Evolutionary conservation across 2,329 filamentous ascomycete genomes (phyloP), one percentile per base, ranked within the genome.

Genomic region (Chaetomiaceae sp.): DNA sequence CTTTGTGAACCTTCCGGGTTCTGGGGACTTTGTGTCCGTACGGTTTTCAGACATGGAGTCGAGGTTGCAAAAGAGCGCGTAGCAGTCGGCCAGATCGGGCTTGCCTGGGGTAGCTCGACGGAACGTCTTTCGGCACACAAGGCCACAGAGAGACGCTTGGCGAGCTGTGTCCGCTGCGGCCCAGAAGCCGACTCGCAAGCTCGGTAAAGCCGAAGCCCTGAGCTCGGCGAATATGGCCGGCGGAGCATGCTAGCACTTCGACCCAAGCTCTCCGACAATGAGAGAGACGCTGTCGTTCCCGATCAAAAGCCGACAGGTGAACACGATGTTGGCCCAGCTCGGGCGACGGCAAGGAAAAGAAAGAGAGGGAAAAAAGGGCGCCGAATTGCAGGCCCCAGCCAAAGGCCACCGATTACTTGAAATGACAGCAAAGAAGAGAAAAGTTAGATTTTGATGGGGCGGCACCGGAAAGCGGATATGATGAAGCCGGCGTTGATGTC

Each of bases 101-200:
- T 11, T 40, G 50, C 27, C 48, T 42, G 54, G 36, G 52, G 43
- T 40, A 42, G 18, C 43, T 48, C 51, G 45, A 52, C 45, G 7
- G 53, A 37, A 46, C n/a, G 54, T 47, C 37, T 53, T 49, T 13
- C 44, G 49, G 53, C 37, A 43, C 51, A 51, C 53, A 60, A 58
- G 56, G 59, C 60, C 23, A 58, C 54, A 48, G 61, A 58, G 46
- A 55, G 41, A 21, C 55, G 51, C 57, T 62, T 64, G 58, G 62
- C 58, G 21, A 56, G 49, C n/a, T 40, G 58, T 14, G 58, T 51
- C 50, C 57, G 44, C 48, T 61, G 58, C 29, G 54, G 59, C 34
- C 60, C 62, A 23, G 59, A 57, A 41, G 66, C 60, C 34, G 66
- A 62, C 48, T 67, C 65, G 61, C 70, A 69, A 20, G 53, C 44